phyloP scores from a whole-genome alignment of 1,284 basidiomycete genomes.

The Lentinula novae-zelandiae region DNA sequence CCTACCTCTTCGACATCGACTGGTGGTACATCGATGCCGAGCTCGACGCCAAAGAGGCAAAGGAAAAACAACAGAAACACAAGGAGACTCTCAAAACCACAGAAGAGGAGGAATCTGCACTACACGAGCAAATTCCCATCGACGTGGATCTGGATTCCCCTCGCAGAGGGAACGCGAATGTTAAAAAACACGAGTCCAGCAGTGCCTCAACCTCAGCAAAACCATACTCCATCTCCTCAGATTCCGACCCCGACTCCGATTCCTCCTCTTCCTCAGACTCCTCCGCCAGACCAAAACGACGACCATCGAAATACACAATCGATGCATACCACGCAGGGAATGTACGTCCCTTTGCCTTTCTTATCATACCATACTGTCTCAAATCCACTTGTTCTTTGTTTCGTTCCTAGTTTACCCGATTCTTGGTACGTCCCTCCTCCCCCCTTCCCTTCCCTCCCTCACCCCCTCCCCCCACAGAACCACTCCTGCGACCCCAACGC shows the following conservation, averaged over 20 bases:
- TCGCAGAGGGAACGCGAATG: no score
- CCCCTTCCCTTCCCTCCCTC: background rate
- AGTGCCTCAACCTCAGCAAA: no score
- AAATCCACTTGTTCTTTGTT: no score
- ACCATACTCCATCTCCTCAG: no score
- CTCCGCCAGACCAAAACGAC: background rate
- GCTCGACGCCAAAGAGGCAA: background rate
- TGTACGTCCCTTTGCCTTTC: constrained; percentile 43
- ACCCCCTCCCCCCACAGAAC: constrained; percentile 47
- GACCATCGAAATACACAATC: constrained; percentile 45
- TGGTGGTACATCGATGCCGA: constrained; percentile 55
- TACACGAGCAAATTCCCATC: no score
- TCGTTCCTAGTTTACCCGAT: constrained; percentile 60
- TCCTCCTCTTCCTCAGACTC: background rate
- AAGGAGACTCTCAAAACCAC: background rate
- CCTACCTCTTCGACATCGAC: constrained; percentile 85
- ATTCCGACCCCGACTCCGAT: background rate
- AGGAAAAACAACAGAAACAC: constrained; percentile 20
- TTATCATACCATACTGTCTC: no score
- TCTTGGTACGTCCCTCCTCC: constrained; percentile 42
- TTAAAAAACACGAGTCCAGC: no score
- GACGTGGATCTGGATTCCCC: no score
- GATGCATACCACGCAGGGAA: constrained; percentile 88
- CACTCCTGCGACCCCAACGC: constrained; percentile 91
- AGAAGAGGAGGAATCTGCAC: constrained; percentile 26